These are phyloP conservation scores for Scopulariopsis brevicaulis DNA, from an alignment of 2,329 filamentous ascomycete species.

Conservation along the genomic window DNA sequence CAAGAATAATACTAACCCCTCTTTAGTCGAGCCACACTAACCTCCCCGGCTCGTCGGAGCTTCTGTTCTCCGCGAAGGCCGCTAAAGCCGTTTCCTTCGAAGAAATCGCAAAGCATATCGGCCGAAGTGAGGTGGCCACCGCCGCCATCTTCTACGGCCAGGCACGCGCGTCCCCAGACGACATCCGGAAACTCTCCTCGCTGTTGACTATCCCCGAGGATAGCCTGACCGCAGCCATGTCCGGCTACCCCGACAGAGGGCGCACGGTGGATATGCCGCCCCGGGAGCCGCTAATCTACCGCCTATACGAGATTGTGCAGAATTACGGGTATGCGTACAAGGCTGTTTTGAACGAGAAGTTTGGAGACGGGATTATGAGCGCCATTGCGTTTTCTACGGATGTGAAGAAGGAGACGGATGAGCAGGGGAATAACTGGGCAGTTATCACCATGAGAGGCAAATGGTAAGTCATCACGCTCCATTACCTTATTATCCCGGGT, in stretches of 20 bases:
- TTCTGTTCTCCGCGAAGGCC: constrained; percentile 75
- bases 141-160: constrained; percentile 90
- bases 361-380: constrained; percentile 91
- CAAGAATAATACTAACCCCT: neutral
- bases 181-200: constrained; percentile 52
- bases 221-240: constrained; percentile 49
- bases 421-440: constrained; percentile 70
- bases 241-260: constrained; percentile 71
- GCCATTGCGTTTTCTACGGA: constrained; percentile 85
- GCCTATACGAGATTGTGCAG: constrained; percentile 88
- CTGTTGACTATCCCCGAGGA: constrained; percentile 50
- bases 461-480: constrained; percentile 46
- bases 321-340: constrained; percentile 97
- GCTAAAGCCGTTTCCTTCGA: constrained; percentile 67
- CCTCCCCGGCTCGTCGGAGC: constrained; percentile 58
- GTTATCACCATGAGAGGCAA: constrained; percentile 76
- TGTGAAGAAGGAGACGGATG: constrained; percentile 88
- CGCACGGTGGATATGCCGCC: constrained; percentile 33
- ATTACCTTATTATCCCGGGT: neutral
- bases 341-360: constrained; percentile 91
- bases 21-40: neutral
- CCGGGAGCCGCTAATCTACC: constrained; percentile 51
- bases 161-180: constrained; percentile 59
- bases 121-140: constrained; percentile 71
- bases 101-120: constrained; percentile 59